phyloP scores from a whole-genome alignment of 2,329 filamentous ascomycete genomes.

The Ophioceras dolichostomum region DNA sequence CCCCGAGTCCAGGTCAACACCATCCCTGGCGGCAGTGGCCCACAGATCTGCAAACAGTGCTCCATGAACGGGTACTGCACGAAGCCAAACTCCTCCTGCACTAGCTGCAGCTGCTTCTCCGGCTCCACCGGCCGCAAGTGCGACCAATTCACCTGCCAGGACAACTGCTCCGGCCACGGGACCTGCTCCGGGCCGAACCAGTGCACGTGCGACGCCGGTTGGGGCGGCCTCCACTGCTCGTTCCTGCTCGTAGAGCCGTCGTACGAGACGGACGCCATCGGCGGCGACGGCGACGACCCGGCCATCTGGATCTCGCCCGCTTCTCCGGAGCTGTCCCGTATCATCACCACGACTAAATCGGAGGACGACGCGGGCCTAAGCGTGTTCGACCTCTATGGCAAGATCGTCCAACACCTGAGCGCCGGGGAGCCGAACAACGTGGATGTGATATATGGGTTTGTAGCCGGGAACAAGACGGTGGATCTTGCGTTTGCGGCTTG shows the following conservation, averaged over 20 bases:
- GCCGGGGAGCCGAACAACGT: conserved; percentile 40
- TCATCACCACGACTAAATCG: conserved; percentile 41
- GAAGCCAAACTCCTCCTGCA: conserved; percentile 8
- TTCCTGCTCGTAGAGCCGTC: conserved; percentile 27
- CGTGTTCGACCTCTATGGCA: conserved; percentile 35
- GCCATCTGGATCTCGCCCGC: conserved; percentile 34
- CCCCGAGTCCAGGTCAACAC: conserved; percentile 16
- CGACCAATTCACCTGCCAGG: conserved; percentile 21
- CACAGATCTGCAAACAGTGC: conserved; percentile 20
- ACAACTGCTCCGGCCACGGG: conserved; percentile 28
- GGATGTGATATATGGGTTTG: conserved; percentile 37
- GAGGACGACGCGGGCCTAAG: conserved; percentile 32
- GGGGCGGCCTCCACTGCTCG: conserved; percentile 31
- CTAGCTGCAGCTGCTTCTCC: conserved; percentile 27
- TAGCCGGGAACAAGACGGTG: conserved; percentile 25
- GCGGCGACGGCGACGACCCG: conserved; percentile 32
- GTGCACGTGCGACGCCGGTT: conserved; percentile 27
- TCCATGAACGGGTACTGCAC: conserved; percentile 24
- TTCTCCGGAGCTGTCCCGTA: conserved; percentile 26
- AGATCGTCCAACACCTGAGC: conserved; percentile 28
- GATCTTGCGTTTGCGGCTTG: conserved; percentile 39
- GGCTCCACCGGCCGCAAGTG: conserved; percentile 25
- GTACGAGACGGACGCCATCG: conserved; percentile 29
- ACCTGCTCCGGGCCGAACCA: conserved; percentile 26
- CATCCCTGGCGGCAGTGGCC: too few relatives aligned